Base-by-base conservation (phyloP, 495 filamentous ascomycete genomes). In the Penicillium lagena region DNA sequence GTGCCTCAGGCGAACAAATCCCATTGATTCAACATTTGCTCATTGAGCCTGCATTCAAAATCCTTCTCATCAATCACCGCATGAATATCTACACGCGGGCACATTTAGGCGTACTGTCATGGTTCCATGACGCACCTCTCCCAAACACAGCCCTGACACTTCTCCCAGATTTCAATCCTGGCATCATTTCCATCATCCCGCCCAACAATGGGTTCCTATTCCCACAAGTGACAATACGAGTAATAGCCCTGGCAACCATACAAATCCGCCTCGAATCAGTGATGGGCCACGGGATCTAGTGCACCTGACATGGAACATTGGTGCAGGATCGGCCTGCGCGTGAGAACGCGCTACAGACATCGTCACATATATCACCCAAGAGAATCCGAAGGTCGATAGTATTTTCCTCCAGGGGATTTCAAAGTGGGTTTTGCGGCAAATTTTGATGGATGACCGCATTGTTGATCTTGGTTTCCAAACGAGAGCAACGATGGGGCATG, bases 381-480 rank as follows among this genome's bases (percentile, higher is more conserved):
- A 38, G 1, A n/a, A 29, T 10, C 12, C 43, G 7, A 28, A 13
- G 6, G 43, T 43, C 1, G 51, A 58, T 35, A 35, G 51, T 38
- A 37, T 58, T 22, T 51, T 58, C 15, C 32, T 61, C 15, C 55
- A 58, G 34, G 54, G 58, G 43, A 52, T 61, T 1, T 55, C 49
- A n/a, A 37, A 41, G 22, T 5, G 42, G 13, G 55, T 44, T 3
- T 33, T 61, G 1, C 29, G 29, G 12, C 34, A 40, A 22, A 39
- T 58, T 9, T 34, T 61, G 11, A 31, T 40, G 9, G 41, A 54
- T 4, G 31, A 45, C 1, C 46, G 41, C 4, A 40, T 61, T 29
- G 49, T 2, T 12, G n/a, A 33, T 27, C 28, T 2, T 61, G 52
- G 51, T 36, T 52, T 14, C 49, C 46, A 29, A 58, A 49, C 39